Conservation (phyloP, 1,139 yeast genomes). For the Starmera stellimalicola region DNA sequence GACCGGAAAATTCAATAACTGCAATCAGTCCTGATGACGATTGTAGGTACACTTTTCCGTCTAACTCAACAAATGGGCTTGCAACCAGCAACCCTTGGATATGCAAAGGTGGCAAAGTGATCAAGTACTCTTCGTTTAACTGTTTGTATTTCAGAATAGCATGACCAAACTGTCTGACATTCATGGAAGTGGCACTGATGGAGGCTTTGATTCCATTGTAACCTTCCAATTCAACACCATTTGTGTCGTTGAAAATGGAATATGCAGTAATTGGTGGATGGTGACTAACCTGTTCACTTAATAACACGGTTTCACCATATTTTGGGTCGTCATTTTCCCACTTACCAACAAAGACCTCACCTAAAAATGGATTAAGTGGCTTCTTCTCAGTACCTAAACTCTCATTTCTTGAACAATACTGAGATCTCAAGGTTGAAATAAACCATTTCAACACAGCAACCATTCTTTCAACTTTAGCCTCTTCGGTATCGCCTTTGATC, state of each 20-base stretch:
- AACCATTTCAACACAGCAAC: conserved; percentile 86
- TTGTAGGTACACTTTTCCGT: conserved; percentile 76
- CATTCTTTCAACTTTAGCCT: conserved; percentile 41
- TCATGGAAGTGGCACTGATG: conserved; percentile 64
- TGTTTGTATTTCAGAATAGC: conserved; percentile 59
- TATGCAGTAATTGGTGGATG: conserved; percentile 96
- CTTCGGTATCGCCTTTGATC: conserved; percentile 17
- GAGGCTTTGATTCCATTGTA: conserved; percentile 84
- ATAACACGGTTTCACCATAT: conserved; percentile 62
- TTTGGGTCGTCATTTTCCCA: conserved; percentile 41
- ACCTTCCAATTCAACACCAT: conserved; percentile 68
- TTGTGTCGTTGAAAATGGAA: conserved; percentile 61
- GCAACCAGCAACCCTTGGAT: conserved; percentile 89
- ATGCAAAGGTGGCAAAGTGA: conserved; percentile 93
- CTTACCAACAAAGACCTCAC: conserved; percentile 84
- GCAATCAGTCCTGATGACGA: conserved; percentile 71
- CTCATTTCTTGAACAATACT: conserved; percentile 88
- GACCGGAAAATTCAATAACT: conserved; percentile 74
- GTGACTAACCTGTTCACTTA: conserved; percentile 89
- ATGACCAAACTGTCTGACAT: conserved; percentile 88
- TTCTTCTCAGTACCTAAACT: conserved; percentile 89
- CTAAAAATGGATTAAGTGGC: conserved; percentile 90
- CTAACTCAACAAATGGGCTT: conserved; percentile 83
- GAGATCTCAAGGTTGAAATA: conserved; percentile 82
- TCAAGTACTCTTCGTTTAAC: conserved; percentile 58